Percentiles rank a stretch among this genome's conserved stretches.
Evolutionary conservation across 768 basidiomycete species (phyloP).

Genomic region (Trametes cinnabarina): DNA sequence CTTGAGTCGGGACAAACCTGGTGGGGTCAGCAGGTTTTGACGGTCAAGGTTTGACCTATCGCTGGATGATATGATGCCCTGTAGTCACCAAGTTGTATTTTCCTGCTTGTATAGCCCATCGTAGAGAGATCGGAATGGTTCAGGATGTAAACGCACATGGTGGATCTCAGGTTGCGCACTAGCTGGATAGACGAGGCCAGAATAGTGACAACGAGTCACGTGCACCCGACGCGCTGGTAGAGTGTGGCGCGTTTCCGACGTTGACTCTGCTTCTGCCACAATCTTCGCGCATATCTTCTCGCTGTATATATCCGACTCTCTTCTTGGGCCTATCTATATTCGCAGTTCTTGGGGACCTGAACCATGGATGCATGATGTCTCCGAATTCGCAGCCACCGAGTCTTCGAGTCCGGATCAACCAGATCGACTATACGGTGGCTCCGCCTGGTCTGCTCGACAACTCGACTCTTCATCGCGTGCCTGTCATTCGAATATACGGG

Average conservation of each 20-base stretch:
- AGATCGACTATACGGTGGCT: conserved; percentile 63
- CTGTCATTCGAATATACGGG: conserved; percentile 86
- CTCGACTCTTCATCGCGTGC: conserved; percentile 56
- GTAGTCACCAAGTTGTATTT: not conserved
- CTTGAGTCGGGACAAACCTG: conserved; percentile 67
- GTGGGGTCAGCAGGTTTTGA: conserved; percentile 73
- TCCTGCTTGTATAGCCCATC: conserved; percentile 4
- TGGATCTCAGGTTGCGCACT: too few species aligned
- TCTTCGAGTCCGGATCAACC: conserved; percentile 45
- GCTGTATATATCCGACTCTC: conserved; percentile 7
- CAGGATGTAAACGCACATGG: not conserved
- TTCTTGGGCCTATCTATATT: conserved; percentile 5
- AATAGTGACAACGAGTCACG: too few species aligned
- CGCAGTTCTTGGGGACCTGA: not conserved
- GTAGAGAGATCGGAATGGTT: not conserved
- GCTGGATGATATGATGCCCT: not conserved
- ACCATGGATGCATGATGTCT: conserved; percentile 3
- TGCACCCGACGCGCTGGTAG: conserved; percentile 8
- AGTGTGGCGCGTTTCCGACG: not conserved
- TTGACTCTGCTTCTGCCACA: conserved; percentile 4
- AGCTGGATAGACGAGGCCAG: too few species aligned
- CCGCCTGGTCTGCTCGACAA: conserved; percentile 66
- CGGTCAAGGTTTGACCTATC: conserved; percentile 26
- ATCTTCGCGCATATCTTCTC: not conserved
- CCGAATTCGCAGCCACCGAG: conserved; percentile 13